Evolutionary conservation across 805 yeast species (phyloP).

Genomic region (Phaffomyces antillensis): DNA sequence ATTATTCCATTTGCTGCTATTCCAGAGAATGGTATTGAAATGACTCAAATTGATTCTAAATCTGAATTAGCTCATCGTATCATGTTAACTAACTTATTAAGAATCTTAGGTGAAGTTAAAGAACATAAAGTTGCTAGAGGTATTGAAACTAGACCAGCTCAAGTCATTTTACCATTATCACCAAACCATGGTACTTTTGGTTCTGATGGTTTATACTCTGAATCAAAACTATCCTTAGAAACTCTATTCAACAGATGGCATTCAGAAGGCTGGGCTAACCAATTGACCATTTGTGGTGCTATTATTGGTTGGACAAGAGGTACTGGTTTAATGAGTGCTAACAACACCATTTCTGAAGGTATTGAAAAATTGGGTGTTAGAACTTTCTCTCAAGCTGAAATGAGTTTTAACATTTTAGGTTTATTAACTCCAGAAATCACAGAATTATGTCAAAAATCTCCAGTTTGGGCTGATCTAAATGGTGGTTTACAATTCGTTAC

Average conservation of each 20-base stretch:
- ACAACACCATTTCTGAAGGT: slow-evolving; percentile 96
- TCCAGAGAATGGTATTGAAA: slow-evolving; percentile 96
- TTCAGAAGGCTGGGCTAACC: slow-evolving; percentile 94
- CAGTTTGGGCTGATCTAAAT: slow-evolving; percentile 96
- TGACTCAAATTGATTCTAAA: slow-evolving; percentile 87
- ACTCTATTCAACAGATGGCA: slow-evolving; percentile 98
- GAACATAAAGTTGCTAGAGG: slow-evolving; percentile 68
- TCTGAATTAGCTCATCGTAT: slow-evolving; percentile 98
- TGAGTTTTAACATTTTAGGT: slow-evolving; percentile 98
- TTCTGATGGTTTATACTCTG: slow-evolving; percentile 96
- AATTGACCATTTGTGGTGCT: slow-evolving; percentile 96
- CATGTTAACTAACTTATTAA: slow-evolving; percentile 91
- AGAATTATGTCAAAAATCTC: slow-evolving; percentile 83
- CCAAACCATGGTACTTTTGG: slow-evolving; percentile 99
- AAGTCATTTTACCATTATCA: slow-evolving; percentile 91
- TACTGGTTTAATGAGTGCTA: slow-evolving; percentile 96
- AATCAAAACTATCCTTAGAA: slow-evolving; percentile 91
- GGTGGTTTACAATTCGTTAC: slow-evolving; percentile 96
- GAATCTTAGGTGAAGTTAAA: slow-evolving; percentile 89
- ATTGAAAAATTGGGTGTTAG: slow-evolving; percentile 93
- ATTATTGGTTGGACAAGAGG: slow-evolving; percentile 99
- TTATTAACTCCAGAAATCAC: slow-evolving; percentile 81
- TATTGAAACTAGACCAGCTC: slow-evolving; percentile 95
- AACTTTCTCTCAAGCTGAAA: slow-evolving; percentile 97
- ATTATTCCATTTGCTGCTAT: slow-evolving; percentile 98